Base-by-base conservation (phyloP, 352 stramenopile species). In the Plasmopara muralis region DNA sequence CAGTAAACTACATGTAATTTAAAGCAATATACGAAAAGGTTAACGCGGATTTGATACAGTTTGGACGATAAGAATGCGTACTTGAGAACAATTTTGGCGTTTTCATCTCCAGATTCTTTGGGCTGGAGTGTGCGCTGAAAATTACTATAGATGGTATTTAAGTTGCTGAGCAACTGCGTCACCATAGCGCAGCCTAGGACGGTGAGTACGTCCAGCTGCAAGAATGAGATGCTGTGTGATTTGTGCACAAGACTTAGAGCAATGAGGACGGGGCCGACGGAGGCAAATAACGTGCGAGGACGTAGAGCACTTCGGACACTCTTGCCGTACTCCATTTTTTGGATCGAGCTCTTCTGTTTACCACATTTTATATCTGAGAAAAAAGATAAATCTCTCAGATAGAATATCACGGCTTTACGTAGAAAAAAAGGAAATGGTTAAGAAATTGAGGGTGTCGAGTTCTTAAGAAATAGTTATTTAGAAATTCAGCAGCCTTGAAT, bases 141-240 rank as follows among this genome's bases (percentile, higher is more conserved):
- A 3, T 78, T 86, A 66, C 62, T 71, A 66, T 88, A 89, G 28
- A 89, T 64, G 2, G 53, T 60, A 55, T 81, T 91, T 48, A 91
- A 64, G 34, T 91, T 91, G 12, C 68, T 73, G 7, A 87, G 52
- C 55, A 83, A 67, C 46, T 91, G 81, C 47, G 85, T 70, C 45
- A 91, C 48, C 42, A 87, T 47, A 8, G 72, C 76, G 60, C 78
- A 67, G 20, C 37, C 39, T 9, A 89, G 29, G 8, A 68, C 62
- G 5, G 43, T 48, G 9, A 71, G n/a, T 30, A 59, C 62, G 28
- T 91, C 80, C 13, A 67, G 9, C 30, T 69, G 65, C 10, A 82
- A 35, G n/a, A 71, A 41, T 13, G 67, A 73, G 9, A 75, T 18
- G 43, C 41, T 41, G 30, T 80, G 57, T 3, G 67, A 72, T 12